A percentile compares a stretch with the other conserved stretches of the same genome.
phyloP scores from a whole-genome alignment of 2,329 filamentous ascomycete species.

The Ophiostoma himal-ulmi region DNA sequence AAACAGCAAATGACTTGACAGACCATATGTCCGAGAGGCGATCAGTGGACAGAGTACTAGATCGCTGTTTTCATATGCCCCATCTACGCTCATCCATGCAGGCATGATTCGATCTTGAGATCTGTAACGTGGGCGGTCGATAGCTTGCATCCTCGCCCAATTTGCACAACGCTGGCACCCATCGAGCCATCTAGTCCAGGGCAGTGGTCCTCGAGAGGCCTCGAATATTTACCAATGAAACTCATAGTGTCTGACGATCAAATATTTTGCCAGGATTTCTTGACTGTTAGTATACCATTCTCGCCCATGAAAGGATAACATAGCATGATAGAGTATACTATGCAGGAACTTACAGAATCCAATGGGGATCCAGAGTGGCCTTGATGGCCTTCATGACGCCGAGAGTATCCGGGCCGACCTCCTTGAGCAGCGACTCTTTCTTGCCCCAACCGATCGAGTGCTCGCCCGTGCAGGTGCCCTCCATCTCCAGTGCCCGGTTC shows the following conservation, averaged over 20 bases:
- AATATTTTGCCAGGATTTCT: constrained; percentile 86
- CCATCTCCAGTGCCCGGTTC: constrained; percentile 83
- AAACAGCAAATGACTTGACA: not conserved
- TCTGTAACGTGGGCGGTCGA: not conserved
- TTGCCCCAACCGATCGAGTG: constrained; percentile 83
- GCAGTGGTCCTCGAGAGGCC: not conserved
- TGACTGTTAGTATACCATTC: constrained; percentile 19
- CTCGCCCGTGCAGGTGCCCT: constrained; percentile 86
- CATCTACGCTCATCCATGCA: not conserved
- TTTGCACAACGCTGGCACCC: no score
- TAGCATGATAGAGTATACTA: not conserved
- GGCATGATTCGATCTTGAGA: not conserved
- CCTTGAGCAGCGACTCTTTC: constrained; percentile 70
- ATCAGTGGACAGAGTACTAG: not conserved
- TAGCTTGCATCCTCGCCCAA: no score
- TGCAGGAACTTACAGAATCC: constrained; percentile 56
- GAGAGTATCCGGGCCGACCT: constrained; percentile 74
- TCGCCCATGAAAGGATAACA: not conserved
- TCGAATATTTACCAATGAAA: not conserved
- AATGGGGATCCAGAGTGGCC: constrained; percentile 71
- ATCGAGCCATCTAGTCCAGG: no score
- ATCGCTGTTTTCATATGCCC: not conserved
- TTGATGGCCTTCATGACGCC: constrained; percentile 83
- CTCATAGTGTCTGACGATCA: constrained; percentile 44
- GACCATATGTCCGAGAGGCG: not conserved